Evolutionary conservation across 305 asterid species (phyloP).

Genomic region (Plantago lanceolata): DNA sequence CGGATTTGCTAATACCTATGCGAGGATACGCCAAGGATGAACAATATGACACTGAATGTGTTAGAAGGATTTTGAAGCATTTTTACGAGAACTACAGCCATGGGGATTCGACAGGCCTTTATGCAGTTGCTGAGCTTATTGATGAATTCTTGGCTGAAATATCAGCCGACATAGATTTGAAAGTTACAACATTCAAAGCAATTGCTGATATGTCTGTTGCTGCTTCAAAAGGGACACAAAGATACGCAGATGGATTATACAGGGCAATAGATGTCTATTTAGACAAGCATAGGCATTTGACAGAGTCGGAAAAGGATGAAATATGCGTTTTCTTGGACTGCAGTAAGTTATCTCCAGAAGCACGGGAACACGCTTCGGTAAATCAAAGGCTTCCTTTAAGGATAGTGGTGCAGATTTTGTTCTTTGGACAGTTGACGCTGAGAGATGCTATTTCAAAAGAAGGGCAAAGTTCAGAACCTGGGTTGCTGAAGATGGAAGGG

Average conservation of each 20-base stretch:
- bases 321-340: conserved; percentile 56
- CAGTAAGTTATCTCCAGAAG: conserved; percentile 52
- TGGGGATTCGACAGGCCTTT: too few species aligned
- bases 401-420: conserved; percentile 59
- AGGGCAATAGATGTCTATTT: conserved; percentile 60
- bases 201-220: conserved; percentile 52
- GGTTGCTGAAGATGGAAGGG: too few species aligned
- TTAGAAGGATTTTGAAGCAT: conserved; percentile 58
- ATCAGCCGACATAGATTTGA: conserved; percentile 56
- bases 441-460: too few species aligned
- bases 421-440: conserved; percentile 52
- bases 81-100: conserved; percentile 55
- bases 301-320: conserved; percentile 58
- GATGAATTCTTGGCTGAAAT: conserved; percentile 62
- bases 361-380: conserved; percentile 59
- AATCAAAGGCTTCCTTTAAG: conserved; percentile 65
- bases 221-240: conserved; percentile 33
- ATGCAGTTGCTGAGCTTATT: conserved; percentile 45
- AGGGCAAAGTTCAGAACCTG: conserved; percentile 15
- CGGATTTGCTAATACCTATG: conserved; percentile 55
- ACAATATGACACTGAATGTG: conserved; percentile 50
- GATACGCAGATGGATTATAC: conserved; percentile 53
- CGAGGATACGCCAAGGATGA: conserved; percentile 56
- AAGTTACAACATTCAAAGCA: conserved; percentile 37
- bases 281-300: conserved; percentile 61